Conservation (phyloP, 2,329 filamentous ascomycete species). For the Neopestalotiopsis rosae region DNA sequence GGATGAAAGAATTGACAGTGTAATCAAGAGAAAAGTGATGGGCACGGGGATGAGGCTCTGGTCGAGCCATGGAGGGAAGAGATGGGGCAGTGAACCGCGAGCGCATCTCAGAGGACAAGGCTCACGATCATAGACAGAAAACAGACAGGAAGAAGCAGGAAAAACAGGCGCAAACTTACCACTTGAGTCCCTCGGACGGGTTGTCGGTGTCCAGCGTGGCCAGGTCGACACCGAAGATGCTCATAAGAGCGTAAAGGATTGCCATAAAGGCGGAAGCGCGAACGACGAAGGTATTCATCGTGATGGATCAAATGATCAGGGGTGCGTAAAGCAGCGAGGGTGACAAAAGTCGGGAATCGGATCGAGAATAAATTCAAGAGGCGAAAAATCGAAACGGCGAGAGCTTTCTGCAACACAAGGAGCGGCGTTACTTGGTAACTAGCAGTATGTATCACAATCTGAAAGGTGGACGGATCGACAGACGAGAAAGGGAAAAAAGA, state of each 20-base stretch:
- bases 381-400: background rate
- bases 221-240: background rate
- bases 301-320: too few relatives aligned
- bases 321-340: too few relatives aligned
- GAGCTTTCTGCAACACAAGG: background rate
- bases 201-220: background rate
- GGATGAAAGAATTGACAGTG: background rate
- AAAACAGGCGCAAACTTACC: background rate
- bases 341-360: too few relatives aligned
- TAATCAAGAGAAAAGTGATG: background rate
- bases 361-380: background rate
- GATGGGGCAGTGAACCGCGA: background rate
- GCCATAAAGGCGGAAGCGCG: too few relatives aligned
- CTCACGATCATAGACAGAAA: background rate
- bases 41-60: background rate
- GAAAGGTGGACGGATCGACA: background rate
- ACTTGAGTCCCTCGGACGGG: background rate
- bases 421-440: background rate
- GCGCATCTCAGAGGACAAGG: background rate
- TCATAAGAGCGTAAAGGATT: too few relatives aligned
- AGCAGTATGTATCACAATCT: background rate
- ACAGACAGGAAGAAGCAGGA: background rate
- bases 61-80: background rate
- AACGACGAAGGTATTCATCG: too few relatives aligned
- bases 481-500: background rate